Base-by-base conservation (phyloP, 495 filamentous ascomycete genomes). In the Talaromyces adpressus region DNA sequence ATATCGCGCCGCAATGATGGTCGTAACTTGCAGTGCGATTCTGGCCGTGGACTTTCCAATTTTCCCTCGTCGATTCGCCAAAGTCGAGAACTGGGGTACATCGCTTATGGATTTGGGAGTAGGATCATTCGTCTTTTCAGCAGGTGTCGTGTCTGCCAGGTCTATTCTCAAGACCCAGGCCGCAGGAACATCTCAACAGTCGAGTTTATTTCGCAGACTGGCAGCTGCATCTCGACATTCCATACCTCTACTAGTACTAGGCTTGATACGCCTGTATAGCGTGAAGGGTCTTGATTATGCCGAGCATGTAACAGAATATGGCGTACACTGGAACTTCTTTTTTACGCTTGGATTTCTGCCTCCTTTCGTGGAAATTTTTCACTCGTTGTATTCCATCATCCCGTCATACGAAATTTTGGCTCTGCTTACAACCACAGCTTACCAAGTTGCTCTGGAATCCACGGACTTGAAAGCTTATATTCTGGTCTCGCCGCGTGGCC, bases 261-360 rank as follows among this genome's bases (percentile, higher is more conserved):
- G 94, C 20, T 65, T 97, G 47, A 79, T 94, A 59, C 85, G 94
- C 23, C 75, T 98, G 18, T 87, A 89, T 61, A 96, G 86, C 67
- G 93, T 98, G 69, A 99, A 98, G 75, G 90, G 91, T 9, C 78
- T 97, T 23, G 92, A 97, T 70, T 98, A 98, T 71, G 92, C 92
- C 2, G 94, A 98, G 72, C 94, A 99, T 75, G 92, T 98, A 39
- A 93, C 91, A 1, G 94, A 99, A 68, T 99, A 99, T 68, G 94
- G 94, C 32, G 91, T 98, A 11, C 94, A 99, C 73, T 99, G 94
- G 94, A 99, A 99, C 73, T 99, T 99, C 74, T 99, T 99, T 79
- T 98, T 99, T 75, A 99, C 94, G 0, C 78, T 99, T 11, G 93
- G 87, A 4, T 84, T 97, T 27, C 75, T 99, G 34, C 91, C 93